phyloP scores from a whole-genome alignment of 768 basidiomycete genomes.

The Daedaleopsis nitida region DNA sequence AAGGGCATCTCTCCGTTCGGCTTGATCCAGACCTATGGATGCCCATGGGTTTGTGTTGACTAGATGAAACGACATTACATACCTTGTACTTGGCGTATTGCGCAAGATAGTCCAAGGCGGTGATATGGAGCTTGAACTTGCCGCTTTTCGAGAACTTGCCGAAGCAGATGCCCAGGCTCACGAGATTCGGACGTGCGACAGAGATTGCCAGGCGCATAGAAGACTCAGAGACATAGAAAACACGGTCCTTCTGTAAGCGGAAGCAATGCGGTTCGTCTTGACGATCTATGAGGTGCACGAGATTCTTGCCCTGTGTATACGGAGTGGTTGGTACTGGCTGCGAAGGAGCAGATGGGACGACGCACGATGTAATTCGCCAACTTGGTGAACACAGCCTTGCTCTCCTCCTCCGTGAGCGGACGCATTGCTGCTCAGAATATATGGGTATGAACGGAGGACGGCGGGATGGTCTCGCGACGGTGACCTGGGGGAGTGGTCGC shows the following conservation, averaged over 20 bases:
- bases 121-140: constrained; percentile 97
- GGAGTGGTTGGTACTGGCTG: not conserved
- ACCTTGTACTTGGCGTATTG: constrained; percentile 99
- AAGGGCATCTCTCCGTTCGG: constrained; percentile 99
- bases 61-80: constrained; percentile 11
- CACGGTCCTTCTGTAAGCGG: constrained; percentile 90
- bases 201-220: constrained; percentile 93
- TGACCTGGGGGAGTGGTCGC: not conserved
- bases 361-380: constrained; percentile 95
- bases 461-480: not conserved
- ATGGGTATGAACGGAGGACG: not conserved
- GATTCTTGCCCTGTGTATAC: constrained; percentile 82
- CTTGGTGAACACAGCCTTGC: constrained; percentile 94
- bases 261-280: constrained; percentile 96
- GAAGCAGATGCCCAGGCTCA: constrained; percentile 94
- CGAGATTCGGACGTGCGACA: constrained; percentile 87
- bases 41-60: not conserved
- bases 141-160: constrained; percentile 97
- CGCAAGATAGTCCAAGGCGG: constrained; percentile 88
- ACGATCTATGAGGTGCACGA: constrained; percentile 93
- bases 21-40: constrained; percentile 91
- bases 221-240: constrained; percentile 95
- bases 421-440: constrained; percentile 58
- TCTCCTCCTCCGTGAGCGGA: constrained; percentile 95
- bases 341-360: constrained; percentile 10